Evolutionary conservation across 108 stramenopile species (phyloP).

Genomic region (Nitzschia inconspicua): DNA sequence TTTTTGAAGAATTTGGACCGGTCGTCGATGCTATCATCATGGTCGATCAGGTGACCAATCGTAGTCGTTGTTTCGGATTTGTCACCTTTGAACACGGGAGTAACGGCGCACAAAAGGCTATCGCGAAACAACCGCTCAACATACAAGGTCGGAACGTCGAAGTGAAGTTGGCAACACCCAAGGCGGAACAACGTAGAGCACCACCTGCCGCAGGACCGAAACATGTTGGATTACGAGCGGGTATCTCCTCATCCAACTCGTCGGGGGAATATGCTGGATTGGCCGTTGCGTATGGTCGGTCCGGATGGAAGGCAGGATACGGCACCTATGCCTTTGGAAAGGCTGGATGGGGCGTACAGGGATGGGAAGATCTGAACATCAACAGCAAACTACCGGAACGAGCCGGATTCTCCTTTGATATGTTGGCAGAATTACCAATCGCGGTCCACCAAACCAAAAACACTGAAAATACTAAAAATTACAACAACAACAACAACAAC

Average conservation of each 20-base stretch:
- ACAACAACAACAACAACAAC: slow-evolving; percentile 5
- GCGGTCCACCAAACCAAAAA: too few species aligned
- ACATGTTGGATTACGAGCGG: slow-evolving; percentile 56
- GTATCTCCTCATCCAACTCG: slow-evolving; percentile 44
- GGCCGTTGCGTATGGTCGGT: slow-evolving; percentile 74
- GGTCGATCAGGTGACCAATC: slow-evolving; percentile 73
- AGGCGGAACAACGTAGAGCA: slow-evolving; percentile 51
- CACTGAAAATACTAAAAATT: background rate
- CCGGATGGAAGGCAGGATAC: slow-evolving; percentile 87
- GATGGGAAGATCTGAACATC: slow-evolving; percentile 81
- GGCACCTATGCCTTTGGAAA: slow-evolving; percentile 70
- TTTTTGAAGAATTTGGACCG: slow-evolving; percentile 83
- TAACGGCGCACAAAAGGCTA: slow-evolving; percentile 70
- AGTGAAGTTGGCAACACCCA: slow-evolving; percentile 85
- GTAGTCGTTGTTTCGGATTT: slow-evolving; percentile 89
- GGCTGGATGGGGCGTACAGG: slow-evolving; percentile 77
- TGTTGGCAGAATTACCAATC: slow-evolving; percentile 46
- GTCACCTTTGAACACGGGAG: slow-evolving; percentile 84
- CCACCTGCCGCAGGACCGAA: slow-evolving; percentile 47
- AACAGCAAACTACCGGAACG: slow-evolving; percentile 43
- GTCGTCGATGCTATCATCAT: slow-evolving; percentile 84
- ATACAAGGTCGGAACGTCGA: slow-evolving; percentile 78
- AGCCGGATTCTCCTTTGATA: slow-evolving; percentile 75
- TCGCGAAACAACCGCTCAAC: slow-evolving; percentile 72
- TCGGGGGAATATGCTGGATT: slow-evolving; percentile 80